A percentile compares a stretch with the other conserved stretches of the same genome.
Conservation (phyloP, 1,284 basidiomycete genomes). For the Ceratobasidium theobromae region DNA sequence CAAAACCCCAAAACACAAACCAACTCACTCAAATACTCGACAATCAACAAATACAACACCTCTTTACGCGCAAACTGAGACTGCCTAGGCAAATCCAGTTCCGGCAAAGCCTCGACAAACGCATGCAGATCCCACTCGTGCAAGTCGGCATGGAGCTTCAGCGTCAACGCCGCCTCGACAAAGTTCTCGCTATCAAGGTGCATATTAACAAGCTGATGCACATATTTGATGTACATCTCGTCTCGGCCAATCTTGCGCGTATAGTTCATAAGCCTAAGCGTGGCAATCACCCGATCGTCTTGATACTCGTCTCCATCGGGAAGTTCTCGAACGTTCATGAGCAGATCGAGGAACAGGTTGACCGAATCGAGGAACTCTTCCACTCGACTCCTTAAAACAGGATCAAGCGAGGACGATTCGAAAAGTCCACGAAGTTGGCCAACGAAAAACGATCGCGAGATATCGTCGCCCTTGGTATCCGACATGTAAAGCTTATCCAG, state of each 20-base stretch:
- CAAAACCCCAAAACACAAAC: not conserved
- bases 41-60: constrained; percentile 78
- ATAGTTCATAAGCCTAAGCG: constrained; percentile 89
- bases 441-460: constrained; percentile 91
- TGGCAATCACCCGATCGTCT: constrained; percentile 92
- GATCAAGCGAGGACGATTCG: constrained; percentile 78
- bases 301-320: constrained; percentile 91
- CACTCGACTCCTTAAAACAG: constrained; percentile 74
- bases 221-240: constrained; percentile 92
- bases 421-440: constrained; percentile 88
- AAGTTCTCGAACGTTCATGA: constrained; percentile 88
- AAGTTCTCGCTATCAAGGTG: constrained; percentile 87
- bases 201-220: constrained; percentile 90
- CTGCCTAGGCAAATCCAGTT: constrained; percentile 85
- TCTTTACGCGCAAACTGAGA: constrained; percentile 95
- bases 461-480: constrained; percentile 85
- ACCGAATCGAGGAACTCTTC: constrained; percentile 85
- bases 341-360: constrained; percentile 91
- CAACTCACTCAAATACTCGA: constrained; percentile 77
- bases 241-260: constrained; percentile 82
- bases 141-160: constrained; percentile 91
- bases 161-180: constrained; percentile 87
- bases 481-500: constrained; percentile 92
- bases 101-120: constrained; percentile 82
- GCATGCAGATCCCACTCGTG: constrained; percentile 85